Evolutionary conservation across 371 early-diverging fungal species (phyloP), one percentile per base, ranked within the genome.

Genomic region (Chytridium lagenaria): DNA sequence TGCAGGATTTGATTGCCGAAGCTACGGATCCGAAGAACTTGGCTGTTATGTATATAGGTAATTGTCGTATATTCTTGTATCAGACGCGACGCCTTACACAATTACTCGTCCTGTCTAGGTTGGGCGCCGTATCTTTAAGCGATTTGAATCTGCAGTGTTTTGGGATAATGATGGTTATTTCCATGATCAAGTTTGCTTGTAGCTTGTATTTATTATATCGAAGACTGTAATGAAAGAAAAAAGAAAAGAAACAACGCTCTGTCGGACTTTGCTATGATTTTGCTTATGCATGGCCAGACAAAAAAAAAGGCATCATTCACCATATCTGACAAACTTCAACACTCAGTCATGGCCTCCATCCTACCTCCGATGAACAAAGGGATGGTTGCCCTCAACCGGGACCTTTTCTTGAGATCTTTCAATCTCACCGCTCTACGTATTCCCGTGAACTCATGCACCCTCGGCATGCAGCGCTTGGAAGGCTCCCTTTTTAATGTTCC

Each of bases 41-140:
- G 61, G 77, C 85, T 38, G 80, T 81, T 44, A 96, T 97, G 95
- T 96, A 94, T 67, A 88, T 94, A 70, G 95, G 91, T 73, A 39
- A 59, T 66, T 22, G 12, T 31, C 52, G n/a, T 30, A 37, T 67
- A 31, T 22, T 50, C 15, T 55, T 59, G 31, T 40, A 34, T 28
- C n/a, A 70, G 0, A 28, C 23, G 22, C 30, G 31, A 28, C 36
- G n/a, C n/a, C n/a, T n/a, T n/a, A n/a, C n/a, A n/a, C n/a, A n/a
- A n/a, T n/a, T n/a, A n/a, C n/a, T n/a, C n/a, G n/a, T n/a, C n/a
- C 30, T 61, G 12, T 61, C 10, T 34, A 66, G 66, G 66, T 15
- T 66, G 66, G 66, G 66, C 66, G 28, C 44, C 66, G 15, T 66
- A n/a, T 66, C 34, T 66, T 15, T 66, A 66, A 33, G 2, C n/a